phyloP scores from a whole-genome alignment of 148 eudicot genomes.

The Talinum fruticosum region DNA sequence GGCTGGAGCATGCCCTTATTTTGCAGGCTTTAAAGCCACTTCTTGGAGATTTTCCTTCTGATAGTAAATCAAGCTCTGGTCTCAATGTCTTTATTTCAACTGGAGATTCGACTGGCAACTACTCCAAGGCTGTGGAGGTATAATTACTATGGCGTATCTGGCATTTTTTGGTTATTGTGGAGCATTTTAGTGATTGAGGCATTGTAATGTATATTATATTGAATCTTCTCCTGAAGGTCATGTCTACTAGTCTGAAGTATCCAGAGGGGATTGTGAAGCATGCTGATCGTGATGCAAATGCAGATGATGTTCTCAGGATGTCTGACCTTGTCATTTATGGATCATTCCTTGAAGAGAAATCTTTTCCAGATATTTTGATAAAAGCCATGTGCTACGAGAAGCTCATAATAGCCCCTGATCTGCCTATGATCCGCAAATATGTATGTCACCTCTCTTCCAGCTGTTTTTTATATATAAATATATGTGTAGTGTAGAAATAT shows the following conservation, averaged over 20 bases:
- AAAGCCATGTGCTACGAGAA: slow-evolving; percentile 84
- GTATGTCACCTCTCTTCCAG: slow-evolving; percentile 43
- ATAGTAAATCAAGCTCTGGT: slow-evolving; percentile 35
- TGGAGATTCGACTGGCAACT: slow-evolving; percentile 63
- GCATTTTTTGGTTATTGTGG: not conserved
- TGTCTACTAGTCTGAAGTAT: slow-evolving; percentile 58
- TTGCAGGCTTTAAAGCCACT: slow-evolving; percentile 76
- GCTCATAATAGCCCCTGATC: slow-evolving; percentile 76
- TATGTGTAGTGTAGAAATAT: not conserved
- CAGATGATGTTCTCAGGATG: slow-evolving; percentile 43
- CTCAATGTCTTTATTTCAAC: slow-evolving; percentile 60
- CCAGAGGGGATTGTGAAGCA: slow-evolving; percentile 69
- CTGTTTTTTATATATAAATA: not conserved
- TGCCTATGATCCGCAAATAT: slow-evolving; percentile 62
- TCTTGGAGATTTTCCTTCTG: slow-evolving; percentile 41
- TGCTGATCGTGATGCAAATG: slow-evolving; percentile 44
- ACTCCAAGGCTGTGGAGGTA: slow-evolving; percentile 83
- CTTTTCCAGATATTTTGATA: slow-evolving; percentile 70
- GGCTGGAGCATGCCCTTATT: slow-evolving; percentile 95
- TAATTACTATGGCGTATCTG: not conserved
- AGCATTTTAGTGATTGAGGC: not conserved
- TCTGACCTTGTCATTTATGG: slow-evolving; percentile 79
- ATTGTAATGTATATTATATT: slow-evolving; percentile 12
- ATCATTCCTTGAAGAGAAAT: slow-evolving; percentile 75
- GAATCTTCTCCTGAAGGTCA: slow-evolving; percentile 43